phyloP scores from a whole-genome alignment of 805 yeast species.

The Phaffomyces thermotolerans region DNA sequence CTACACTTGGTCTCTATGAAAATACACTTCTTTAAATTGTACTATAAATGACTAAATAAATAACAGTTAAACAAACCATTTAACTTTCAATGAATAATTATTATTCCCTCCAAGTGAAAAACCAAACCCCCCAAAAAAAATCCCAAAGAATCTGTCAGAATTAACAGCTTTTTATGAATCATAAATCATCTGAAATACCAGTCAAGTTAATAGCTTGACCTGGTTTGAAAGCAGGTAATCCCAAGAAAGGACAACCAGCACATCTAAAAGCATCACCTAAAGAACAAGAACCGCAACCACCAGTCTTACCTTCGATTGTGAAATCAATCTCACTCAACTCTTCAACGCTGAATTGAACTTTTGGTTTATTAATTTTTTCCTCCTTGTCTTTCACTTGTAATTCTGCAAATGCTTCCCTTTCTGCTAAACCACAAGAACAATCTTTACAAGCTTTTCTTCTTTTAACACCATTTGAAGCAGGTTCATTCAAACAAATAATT shows the following conservation, averaged over 20 bases:
- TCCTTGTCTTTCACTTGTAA: constrained; percentile 27
- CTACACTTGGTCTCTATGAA: no score
- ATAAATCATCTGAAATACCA: constrained; percentile 72
- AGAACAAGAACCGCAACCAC: constrained; percentile 96
- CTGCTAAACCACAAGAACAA: constrained; percentile 95
- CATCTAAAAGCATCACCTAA: constrained; percentile 98
- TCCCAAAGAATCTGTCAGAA: no score
- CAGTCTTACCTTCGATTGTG: constrained; percentile 94
- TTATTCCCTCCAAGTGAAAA: no score
- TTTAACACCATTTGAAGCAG: constrained; percentile 44
- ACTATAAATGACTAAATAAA: not conserved
- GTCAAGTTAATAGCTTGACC: constrained; percentile 83
- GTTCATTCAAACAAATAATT: constrained; percentile 32
- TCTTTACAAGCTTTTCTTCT: constrained; percentile 95
- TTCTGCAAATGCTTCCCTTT: constrained; percentile 61
- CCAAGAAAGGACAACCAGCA: constrained; percentile 96
- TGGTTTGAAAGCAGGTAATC: constrained; percentile 96
- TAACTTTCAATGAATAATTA: not conserved
- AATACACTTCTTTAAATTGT: not conserved
- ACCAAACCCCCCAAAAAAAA: not conserved
- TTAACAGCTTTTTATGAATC: not conserved
- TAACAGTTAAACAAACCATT: not conserved
- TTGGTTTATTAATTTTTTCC: constrained; percentile 28
- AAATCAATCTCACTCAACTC: constrained; percentile 90
- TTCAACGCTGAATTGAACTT: constrained; percentile 46